Evolutionary conservation across 106 monocot species (phyloP).

Genomic region (Platanthera zijinensis): DNA sequence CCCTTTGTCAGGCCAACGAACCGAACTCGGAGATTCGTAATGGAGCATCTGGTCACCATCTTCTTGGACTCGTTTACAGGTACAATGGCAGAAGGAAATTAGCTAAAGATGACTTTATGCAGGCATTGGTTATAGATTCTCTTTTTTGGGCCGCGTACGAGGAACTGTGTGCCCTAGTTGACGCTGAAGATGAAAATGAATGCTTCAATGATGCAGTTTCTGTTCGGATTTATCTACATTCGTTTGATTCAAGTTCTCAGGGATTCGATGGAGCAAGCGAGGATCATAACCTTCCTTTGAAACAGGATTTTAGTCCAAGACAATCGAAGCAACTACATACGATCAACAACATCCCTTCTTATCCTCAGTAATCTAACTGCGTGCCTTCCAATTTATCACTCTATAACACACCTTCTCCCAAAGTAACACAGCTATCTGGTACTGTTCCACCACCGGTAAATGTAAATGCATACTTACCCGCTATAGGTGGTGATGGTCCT

Average conservation of each 20-base stretch:
- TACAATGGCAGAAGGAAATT: slow-evolving; percentile 64
- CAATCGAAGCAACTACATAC: slow-evolving; percentile 44
- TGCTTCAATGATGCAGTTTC: slow-evolving; percentile 70
- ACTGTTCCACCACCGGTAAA: slow-evolving; percentile 68
- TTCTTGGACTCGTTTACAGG: slow-evolving; percentile 88
- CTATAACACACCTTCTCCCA: slow-evolving; percentile 82
- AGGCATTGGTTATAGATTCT: slow-evolving; percentile 79
- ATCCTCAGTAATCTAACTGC: slow-evolving; percentile 31
- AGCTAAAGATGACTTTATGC: slow-evolving; percentile 72
- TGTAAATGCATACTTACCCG: slow-evolving; percentile 55
- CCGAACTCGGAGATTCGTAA: slow-evolving; percentile 88
- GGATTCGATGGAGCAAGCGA: slow-evolving; percentile 31
- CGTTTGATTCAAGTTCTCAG: slow-evolving; percentile 40
- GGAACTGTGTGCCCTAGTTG: slow-evolving; percentile 84
- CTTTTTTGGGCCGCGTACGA: slow-evolving; percentile 97
- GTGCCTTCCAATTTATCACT: slow-evolving; percentile 35
- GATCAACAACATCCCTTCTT: slow-evolving; percentile 33
- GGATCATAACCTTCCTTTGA: slow-evolving; percentile 28
- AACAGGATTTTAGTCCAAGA: slow-evolving; percentile 49
- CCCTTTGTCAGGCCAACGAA: slow-evolving; percentile 60
- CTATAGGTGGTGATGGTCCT: slow-evolving; percentile 40
- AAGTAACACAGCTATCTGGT: slow-evolving; percentile 60
- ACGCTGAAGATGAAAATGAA: slow-evolving; percentile 61
- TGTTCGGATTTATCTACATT: slow-evolving; percentile 51
- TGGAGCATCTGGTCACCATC: slow-evolving; percentile 96